These are phyloP conservation scores for Xerocomus potaroensis DNA, from an alignment of 768 basidiomycete species.

Conservation along the genomic window DNA sequence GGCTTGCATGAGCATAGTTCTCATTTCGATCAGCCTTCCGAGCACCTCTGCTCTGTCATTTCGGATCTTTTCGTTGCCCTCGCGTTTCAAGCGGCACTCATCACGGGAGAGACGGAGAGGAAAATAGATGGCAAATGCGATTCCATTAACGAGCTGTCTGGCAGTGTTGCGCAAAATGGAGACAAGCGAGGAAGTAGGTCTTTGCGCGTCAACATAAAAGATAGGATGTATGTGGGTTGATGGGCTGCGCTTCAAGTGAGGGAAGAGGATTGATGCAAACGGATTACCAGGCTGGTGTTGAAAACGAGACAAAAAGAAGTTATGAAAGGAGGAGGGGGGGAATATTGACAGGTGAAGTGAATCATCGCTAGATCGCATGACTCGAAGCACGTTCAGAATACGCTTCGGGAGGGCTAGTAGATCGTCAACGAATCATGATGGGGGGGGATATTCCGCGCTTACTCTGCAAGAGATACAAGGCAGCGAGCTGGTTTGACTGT, in stretches of 20 bases:
- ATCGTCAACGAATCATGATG: conserved; percentile 1
- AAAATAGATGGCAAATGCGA: conserved; percentile 25
- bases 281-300: conserved; percentile 40
- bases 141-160: conserved; percentile 11
- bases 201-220: conserved; percentile 1
- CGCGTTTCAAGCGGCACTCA: conserved; percentile 62
- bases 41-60: conserved; percentile 66
- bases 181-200: conserved; percentile 7
- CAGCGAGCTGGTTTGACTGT: conserved; percentile 51
- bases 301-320: conserved; percentile 48
- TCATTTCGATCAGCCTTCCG: conserved; percentile 55
- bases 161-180: conserved; percentile 7
- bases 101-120: conserved; percentile 63
- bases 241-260: conserved; percentile 46
- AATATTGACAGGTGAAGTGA: conserved; percentile 45
- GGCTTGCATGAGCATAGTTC: conserved; percentile 40
- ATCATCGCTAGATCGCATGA: conserved; percentile 40
- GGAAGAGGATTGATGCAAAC: conserved; percentile 61
- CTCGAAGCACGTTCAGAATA: conserved; percentile 32
- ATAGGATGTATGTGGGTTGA: conserved; percentile 13
- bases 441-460: conserved; percentile 23
- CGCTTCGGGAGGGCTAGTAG: conserved; percentile 27
- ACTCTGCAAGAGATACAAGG: conserved; percentile 79
- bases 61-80: conserved; percentile 56
- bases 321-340: conserved; percentile 44